Evolutionary conservation across 1,284 basidiomycete genomes (phyloP), one percentile per base, ranked within the genome.

Genomic region (Schizophyllum commune): DNA sequence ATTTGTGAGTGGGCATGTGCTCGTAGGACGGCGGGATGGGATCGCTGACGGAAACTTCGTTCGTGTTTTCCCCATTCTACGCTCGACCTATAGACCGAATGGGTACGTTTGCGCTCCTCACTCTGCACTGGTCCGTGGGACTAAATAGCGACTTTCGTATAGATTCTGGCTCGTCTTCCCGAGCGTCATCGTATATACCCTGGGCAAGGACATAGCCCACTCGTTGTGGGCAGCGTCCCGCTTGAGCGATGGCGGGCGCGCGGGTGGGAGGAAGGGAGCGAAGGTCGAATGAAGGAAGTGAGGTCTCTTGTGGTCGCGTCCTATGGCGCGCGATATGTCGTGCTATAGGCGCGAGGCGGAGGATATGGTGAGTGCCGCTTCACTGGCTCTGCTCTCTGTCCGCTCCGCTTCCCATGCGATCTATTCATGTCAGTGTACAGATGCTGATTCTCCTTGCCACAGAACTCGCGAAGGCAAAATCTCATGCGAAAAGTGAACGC

Each of bases 101-200:
- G 88, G 85, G 91, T 89, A 68, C 63, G 87, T 77, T 1, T 20
- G 57, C 27, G 34, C 13, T 57, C 5, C 33, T 27, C 52, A 34
- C 56, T 58, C 60, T 56, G 22, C 61, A 47, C 15, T n/a, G n/a
- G 57, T 58, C 32, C 57, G 15, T 20, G 32, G 57, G 52, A 15
- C 32, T 8, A 54, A 58, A n/a, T n/a, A n/a, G 20, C 52, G 32
- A 62, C 27, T 13, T 27, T 59, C 39, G 19, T 7, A 17, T 62
- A 91, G 90, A 4, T 65, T 89, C 7, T 93, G 91, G 91, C 73
- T 93, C 61, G 68, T 92, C 33, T 69, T 91, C 51, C 91, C 91
- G 0, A 68, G 75, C 54, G 69, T 86, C 65, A 84, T 92, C 62
- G 66, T 84, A 47, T 47, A 47, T 17, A 17, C 17, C 39, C 39